Conservation (phyloP, 495 filamentous ascomycete species). For the Darksidea phi region DNA sequence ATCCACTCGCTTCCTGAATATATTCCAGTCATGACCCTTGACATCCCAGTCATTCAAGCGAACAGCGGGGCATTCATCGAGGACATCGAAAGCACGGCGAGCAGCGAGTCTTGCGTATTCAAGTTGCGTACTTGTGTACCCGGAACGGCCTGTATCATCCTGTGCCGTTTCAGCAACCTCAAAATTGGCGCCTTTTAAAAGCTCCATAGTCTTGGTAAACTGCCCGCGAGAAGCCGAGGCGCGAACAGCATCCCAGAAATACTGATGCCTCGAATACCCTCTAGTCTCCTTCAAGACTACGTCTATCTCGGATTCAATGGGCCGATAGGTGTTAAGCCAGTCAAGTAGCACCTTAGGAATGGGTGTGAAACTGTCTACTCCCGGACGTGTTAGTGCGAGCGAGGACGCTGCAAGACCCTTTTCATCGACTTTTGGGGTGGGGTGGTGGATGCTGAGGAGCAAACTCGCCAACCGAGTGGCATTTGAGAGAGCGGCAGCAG, state of each 20-base stretch:
- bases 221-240: slow-evolving; percentile 62
- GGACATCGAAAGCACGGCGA: slow-evolving; percentile 59
- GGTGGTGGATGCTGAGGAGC: slow-evolving; percentile 72
- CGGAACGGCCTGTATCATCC: slow-evolving; percentile 57
- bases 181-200: slow-evolving; percentile 73
- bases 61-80: slow-evolving; percentile 69
- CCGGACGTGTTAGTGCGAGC: slow-evolving; percentile 28
- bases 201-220: slow-evolving; percentile 57
- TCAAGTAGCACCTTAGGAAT: slow-evolving; percentile 72
- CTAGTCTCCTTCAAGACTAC: slow-evolving; percentile 61
- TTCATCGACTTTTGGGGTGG: slow-evolving; percentile 47
- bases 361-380: slow-evolving; percentile 42
- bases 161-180: slow-evolving; percentile 61
- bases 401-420: slow-evolving; percentile 37
- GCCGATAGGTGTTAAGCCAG: slow-evolving; percentile 73
- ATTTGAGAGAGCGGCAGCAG: slow-evolving; percentile 46
- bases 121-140: slow-evolving; percentile 69
- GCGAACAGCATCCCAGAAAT: slow-evolving; percentile 79
- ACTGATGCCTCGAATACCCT: slow-evolving; percentile 66
- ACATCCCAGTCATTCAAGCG: slow-evolving; percentile 71
- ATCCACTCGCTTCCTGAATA: slow-evolving; percentile 69
- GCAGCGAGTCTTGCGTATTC: slow-evolving; percentile 69
- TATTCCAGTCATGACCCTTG: slow-evolving; percentile 68
- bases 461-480: slow-evolving; percentile 71
- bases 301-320: slow-evolving; percentile 60